phyloP scores from a whole-genome alignment of 2,329 filamentous ascomycete species.

The Ophiocordyceps camponoti-leonardi region DNA sequence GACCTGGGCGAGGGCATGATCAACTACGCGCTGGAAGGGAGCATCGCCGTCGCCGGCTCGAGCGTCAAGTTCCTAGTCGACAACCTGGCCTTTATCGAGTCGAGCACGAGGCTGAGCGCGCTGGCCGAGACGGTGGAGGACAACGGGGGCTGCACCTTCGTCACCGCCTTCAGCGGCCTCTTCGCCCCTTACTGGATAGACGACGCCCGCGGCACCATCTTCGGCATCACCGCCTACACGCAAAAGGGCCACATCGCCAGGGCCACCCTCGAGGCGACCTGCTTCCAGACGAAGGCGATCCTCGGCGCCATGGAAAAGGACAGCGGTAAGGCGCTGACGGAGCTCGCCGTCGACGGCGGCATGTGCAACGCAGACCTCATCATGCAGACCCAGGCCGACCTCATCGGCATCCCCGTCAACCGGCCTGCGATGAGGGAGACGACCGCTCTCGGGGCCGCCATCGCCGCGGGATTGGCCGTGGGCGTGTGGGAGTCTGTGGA shows the following conservation, averaged over 20 bases:
- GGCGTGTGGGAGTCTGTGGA: constrained; percentile 57
- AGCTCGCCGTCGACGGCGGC: constrained; percentile 72
- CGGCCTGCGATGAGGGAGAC: constrained; percentile 82
- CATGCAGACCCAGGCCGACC: constrained; percentile 84
- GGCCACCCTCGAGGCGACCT: constrained; percentile 78
- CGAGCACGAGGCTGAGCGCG: constrained; percentile 27
- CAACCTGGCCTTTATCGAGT: constrained; percentile 42
- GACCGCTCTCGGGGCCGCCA: constrained; percentile 73
- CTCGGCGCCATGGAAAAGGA: constrained; percentile 83
- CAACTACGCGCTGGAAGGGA: constrained; percentile 70
- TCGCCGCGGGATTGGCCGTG: constrained; percentile 70
- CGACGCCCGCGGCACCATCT: constrained; percentile 75
- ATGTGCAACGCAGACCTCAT: constrained; percentile 78
- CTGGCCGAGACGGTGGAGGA: constrained; percentile 40
- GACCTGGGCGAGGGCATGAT: constrained; percentile 50
- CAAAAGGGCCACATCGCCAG: constrained; percentile 74
- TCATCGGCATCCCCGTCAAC: constrained; percentile 67
- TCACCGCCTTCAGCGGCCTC: constrained; percentile 79
- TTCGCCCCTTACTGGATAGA: constrained; percentile 95
- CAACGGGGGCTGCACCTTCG: constrained; percentile 71
- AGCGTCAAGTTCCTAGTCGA: constrained; percentile 59
- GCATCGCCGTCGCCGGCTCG: constrained; percentile 65
- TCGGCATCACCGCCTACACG: constrained; percentile 74
- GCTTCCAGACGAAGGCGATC: constrained; percentile 85
- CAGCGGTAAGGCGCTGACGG: constrained; percentile 55